These are phyloP conservation scores for Mycena indigotica DNA, from an alignment of 768 basidiomycete genomes.

Conservation along the genomic window DNA sequence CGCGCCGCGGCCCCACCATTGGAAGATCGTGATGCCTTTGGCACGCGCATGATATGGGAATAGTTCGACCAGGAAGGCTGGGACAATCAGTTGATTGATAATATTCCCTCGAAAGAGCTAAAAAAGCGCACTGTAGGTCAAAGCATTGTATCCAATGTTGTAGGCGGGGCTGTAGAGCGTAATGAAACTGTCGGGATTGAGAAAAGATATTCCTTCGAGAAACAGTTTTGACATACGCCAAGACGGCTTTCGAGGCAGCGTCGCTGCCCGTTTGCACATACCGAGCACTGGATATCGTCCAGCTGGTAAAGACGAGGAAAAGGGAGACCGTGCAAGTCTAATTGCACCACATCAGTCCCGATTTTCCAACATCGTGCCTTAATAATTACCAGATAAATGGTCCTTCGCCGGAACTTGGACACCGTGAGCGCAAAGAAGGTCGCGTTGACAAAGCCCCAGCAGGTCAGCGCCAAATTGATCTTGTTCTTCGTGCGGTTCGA, in stretches of 20 bases:
- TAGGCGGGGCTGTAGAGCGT: constrained; percentile 59
- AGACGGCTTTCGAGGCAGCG: constrained; percentile 49
- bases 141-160: constrained; percentile 57
- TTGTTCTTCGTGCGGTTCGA: constrained; percentile 54
- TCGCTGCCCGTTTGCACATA: constrained; percentile 45
- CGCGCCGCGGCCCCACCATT: constrained; percentile 56
- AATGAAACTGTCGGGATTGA: constrained; percentile 44
- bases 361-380: background rate
- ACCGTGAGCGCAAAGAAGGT: constrained; percentile 52
- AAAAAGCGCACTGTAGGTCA: constrained; percentile 51
- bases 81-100: too few relatives aligned
- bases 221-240: constrained; percentile 39
- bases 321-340: constrained; percentile 51
- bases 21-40: constrained; percentile 62
- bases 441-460: constrained; percentile 59
- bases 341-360: background rate
- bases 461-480: constrained; percentile 57
- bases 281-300: constrained; percentile 56
- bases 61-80: constrained; percentile 67
- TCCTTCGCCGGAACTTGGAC: constrained; percentile 49
- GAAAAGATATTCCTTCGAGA: background rate
- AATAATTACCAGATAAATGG: constrained; percentile 48
- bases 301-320: constrained; percentile 49
- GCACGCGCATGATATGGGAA: constrained; percentile 68
- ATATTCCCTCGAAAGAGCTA: background rate